phyloP scores from a whole-genome alignment of 2,329 filamentous ascomycete species.

The Meredithiella fracta region DNA sequence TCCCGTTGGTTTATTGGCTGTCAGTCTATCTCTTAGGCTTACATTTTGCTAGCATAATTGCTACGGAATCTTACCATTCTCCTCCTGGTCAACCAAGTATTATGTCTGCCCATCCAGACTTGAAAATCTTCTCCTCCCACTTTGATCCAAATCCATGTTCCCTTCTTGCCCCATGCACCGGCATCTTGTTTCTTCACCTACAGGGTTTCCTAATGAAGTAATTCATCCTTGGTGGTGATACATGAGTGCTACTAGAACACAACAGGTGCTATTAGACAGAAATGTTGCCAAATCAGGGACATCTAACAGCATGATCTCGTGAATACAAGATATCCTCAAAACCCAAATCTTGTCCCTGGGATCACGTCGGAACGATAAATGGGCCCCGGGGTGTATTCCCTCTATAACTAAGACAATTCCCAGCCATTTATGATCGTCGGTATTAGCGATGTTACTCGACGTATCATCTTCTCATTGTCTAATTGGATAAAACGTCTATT shows the following conservation, averaged over 20 bases:
- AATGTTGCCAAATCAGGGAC: too few relatives aligned
- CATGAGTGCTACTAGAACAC: not conserved
- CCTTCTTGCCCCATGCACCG: not conserved
- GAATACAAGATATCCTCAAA: too few relatives aligned
- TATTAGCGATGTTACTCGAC: not conserved
- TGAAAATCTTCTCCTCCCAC: not conserved
- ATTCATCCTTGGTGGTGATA: not conserved
- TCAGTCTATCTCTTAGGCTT: too few relatives aligned
- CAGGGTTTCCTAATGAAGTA: not conserved
- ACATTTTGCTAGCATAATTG: too few relatives aligned
- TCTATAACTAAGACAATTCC: not conserved
- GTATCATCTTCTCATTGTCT: not conserved
- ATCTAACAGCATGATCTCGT: too few relatives aligned
- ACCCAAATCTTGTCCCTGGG: too few relatives aligned
- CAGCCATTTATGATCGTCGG: not conserved
- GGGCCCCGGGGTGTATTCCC: not conserved
- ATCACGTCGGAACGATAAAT: not conserved
- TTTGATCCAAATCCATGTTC: not conserved
- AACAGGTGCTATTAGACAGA: not conserved
- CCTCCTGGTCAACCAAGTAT: too few relatives aligned
- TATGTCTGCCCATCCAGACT: too few relatives aligned
- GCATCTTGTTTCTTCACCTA: not conserved
- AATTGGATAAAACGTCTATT: not conserved
- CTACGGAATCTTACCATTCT: too few relatives aligned
- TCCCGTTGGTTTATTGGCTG: too few relatives aligned